Evolutionary conservation across 768 basidiomycete species (phyloP).

Genomic region (Phanerochaete carnosa): DNA sequence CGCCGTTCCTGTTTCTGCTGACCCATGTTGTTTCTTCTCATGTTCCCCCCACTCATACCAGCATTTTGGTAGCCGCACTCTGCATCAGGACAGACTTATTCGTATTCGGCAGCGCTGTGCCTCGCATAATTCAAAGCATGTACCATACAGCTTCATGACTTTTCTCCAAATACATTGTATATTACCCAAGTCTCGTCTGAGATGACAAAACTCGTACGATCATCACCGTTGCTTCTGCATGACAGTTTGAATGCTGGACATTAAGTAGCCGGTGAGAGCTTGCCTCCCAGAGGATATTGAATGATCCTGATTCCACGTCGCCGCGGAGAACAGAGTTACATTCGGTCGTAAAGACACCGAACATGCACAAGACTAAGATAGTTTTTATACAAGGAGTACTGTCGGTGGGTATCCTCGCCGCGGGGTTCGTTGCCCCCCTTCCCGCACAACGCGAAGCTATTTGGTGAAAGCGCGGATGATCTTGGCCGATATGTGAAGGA

Average conservation of each 20-base stretch:
- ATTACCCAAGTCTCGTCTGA: too few relatives aligned
- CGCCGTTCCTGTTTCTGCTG: too few relatives aligned
- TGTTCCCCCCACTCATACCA: background rate
- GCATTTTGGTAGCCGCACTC: too few relatives aligned
- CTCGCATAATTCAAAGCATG: too few relatives aligned
- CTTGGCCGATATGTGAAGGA: conserved; percentile 96
- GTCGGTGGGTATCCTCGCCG: conserved; percentile 3
- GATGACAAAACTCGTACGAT: background rate
- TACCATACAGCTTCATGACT: too few relatives aligned
- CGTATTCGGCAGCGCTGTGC: too few relatives aligned
- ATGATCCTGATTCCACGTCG: background rate
- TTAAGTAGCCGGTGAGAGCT: background rate
- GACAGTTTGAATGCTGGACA: background rate
- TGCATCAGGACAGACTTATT: too few relatives aligned
- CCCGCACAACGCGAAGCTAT: conserved; percentile 30
- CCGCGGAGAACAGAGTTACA: background rate
- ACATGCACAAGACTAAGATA: background rate
- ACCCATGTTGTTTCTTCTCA: too few relatives aligned
- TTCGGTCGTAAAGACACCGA: background rate
- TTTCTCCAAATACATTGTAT: too few relatives aligned
- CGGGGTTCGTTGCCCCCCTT: background rate
- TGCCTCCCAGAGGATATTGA: background rate
- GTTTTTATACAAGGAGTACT: conserved; percentile 10
- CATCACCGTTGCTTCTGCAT: background rate
- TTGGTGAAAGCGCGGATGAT: conserved; percentile 89